A percentile compares a stretch with the other conserved stretches of the same genome.
Conservation (phyloP, 2,329 filamentous ascomycete species). For the Trichophyton simii region DNA sequence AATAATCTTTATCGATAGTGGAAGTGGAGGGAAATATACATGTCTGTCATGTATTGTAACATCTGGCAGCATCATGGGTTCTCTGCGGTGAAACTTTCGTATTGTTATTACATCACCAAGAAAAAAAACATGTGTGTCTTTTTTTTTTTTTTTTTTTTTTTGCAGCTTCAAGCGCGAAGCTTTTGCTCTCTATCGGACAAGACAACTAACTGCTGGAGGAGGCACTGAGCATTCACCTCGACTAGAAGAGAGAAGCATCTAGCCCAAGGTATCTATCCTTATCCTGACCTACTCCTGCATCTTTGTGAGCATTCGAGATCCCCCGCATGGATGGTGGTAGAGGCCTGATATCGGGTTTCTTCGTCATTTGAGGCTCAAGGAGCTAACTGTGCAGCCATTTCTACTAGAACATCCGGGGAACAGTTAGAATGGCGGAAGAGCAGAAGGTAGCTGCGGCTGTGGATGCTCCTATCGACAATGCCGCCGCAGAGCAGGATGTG, state of each 20-base stretch:
- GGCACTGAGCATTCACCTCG: background rate
- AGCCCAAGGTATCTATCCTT: background rate
- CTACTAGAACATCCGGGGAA: background rate
- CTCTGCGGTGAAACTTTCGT: background rate
- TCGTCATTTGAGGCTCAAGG: background rate
- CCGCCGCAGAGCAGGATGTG: conserved; percentile 35
- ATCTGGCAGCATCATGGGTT: background rate
- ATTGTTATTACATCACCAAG: background rate
- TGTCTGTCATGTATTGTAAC: background rate
- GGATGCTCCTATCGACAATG: conserved; percentile 22
- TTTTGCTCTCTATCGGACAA: background rate
- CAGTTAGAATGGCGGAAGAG: conserved; percentile 25
- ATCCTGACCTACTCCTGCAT: background rate
- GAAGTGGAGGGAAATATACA: background rate
- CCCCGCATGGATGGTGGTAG: background rate
- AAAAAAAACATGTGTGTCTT: background rate
- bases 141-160: background rate
- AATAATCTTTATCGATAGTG: background rate
- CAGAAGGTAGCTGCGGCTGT: conserved; percentile 21
- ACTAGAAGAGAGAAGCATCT: background rate
- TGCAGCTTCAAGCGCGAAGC: conserved; percentile 1
- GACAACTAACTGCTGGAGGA: background rate
- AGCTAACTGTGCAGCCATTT: background rate
- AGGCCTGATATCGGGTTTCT: background rate
- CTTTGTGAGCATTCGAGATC: background rate